Evolutionary conservation across 306 rosid species (phyloP), one percentile per base, ranked within the genome.

Genomic region (Biancaea sappan): DNA sequence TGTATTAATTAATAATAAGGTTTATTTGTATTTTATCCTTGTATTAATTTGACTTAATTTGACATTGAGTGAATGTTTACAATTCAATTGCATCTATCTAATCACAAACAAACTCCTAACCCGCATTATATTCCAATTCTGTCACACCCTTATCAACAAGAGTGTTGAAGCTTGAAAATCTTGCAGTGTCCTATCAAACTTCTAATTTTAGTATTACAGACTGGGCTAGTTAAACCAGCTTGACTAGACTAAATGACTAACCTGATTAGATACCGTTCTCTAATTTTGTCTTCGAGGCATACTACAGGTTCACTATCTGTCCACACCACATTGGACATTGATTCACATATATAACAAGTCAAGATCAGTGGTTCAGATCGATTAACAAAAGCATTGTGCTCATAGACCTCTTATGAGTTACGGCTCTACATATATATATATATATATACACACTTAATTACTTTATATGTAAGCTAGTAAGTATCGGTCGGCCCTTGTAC

Each of bases 211-310:
- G 89, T 60, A 77, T 47, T 78, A 28, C 88, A 86, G 69, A 19
- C 21, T 65, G 70, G 81, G 57, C 58, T 72, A 76, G 89, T 74
- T 87, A 87, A 87, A 48, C 85, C 84, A 71, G 50, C 84, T 87
- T 90, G 95, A 83, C 89, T 86, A 35, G 81, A 82, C 96, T 67
- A 87, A 84, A 84, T 77, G 69, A 74, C 86, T 77, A 83, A 80
- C 80, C 69, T 83, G 88, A 87, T 84, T 73, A 75, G 34, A 67
- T 69, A 69, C 79, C 37, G 32, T 35, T 78, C 81, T 52, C 22
- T 51, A 74, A 69, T 18, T 68, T 68, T 70, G 66, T 61, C 62
- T 65, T 66, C 58, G 58, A 70, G 8, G 66, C 32, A 63, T 67
- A 41, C 60, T 72, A 31, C 31, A 70, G 60, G 35, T 73, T 57